Evolutionary conservation across 148 eudicot genomes (phyloP), one percentile per base, ranked within the genome.

Genomic region (Diospyros kaki): DNA sequence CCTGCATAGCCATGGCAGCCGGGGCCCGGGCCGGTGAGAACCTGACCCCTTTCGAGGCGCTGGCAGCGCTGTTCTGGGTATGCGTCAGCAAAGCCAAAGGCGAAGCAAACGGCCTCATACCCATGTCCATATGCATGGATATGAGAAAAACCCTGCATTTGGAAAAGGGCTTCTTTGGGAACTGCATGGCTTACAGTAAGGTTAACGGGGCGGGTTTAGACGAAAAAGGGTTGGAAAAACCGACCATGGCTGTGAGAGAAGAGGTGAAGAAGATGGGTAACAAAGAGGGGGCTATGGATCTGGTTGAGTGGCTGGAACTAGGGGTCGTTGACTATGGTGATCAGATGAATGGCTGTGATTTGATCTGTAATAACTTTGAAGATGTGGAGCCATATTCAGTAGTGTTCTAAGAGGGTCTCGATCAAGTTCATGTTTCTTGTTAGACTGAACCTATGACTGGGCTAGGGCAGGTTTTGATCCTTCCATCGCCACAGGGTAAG

Each of bases 131-230:
- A 62, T 80, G 92, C 71, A 62, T 82, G 56, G 86, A 92, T 18
- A 73, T 43, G 73, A 82, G 97, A 42, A 78, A 79, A 73, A 58
- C 69, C 39, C 46, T 92, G 11, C 80, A 84, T 15, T 64, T 92
- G 38, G 92, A 89, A 60, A 83, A 82, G 46, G 85, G 92, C 28
- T 89, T 75, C 61, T 92, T 92, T 64, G 97, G 94, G 3, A 89
- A 91, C 71, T 89, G 92, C 81, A 89, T 85, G 89, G 79, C 88
- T 0, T 80, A 82, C 38, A 81, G 72, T 51, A 80, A 73, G 78
- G 86, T 89, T 1, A 39, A 45, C 18, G 83, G 79, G 39, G 68
- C 74, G 28, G 81, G 75, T 56, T 56, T 85, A 14, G 39, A 76
- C 44, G 54, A 52, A 50, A 72, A 72, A 50, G 85, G 83, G 66